Evolutionary conservation across 2,329 filamentous ascomycete genomes (phyloP).

Genomic region (Simplicillium aogashimaense): DNA sequence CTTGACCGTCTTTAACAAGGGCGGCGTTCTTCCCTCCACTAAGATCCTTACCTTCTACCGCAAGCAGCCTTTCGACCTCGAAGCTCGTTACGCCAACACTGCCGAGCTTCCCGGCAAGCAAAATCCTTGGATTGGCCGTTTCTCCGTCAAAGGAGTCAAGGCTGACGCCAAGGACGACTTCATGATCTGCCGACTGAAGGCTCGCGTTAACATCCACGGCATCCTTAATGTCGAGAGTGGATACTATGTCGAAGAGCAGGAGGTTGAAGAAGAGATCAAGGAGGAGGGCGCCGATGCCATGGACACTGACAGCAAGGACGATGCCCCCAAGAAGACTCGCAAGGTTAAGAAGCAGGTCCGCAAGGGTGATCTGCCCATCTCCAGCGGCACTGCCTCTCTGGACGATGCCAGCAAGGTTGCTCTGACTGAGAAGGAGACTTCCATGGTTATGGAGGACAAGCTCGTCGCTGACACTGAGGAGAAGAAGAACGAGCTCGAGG

Average conservation of each 20-base stretch:
- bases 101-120: slow-evolving; percentile 80
- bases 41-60: slow-evolving; percentile 99
- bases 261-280: slow-evolving; percentile 87
- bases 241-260: slow-evolving; percentile 96
- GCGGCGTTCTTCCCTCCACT: slow-evolving; percentile 93
- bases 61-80: slow-evolving; percentile 93
- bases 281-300: slow-evolving; percentile 59
- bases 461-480: slow-evolving; percentile 95
- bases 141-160: slow-evolving; percentile 97
- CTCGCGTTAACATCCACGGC: slow-evolving; percentile 90
- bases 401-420: slow-evolving; percentile 57
- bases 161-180: slow-evolving; percentile 90
- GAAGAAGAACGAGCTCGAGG: slow-evolving; percentile 99
- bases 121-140: slow-evolving; percentile 91
- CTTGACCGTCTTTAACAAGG: slow-evolving; percentile 94
- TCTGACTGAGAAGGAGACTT: slow-evolving; percentile 71
- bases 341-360: slow-evolving; percentile 99
- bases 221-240: slow-evolving; percentile 93
- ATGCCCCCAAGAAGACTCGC: slow-evolving; percentile 73
- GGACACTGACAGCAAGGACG: slow-evolving; percentile 68
- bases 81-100: slow-evolving; percentile 85
- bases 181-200: slow-evolving; percentile 99
- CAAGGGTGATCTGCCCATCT: slow-evolving; percentile 89
- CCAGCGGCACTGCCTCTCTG: slow-evolving; percentile 71
- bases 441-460: slow-evolving; percentile 98